A percentile compares a stretch with the other conserved stretches of the same genome.
Evolutionary conservation across 2,329 filamentous ascomycete species (phyloP).

Genomic region (Colletotrichum sp.): DNA sequence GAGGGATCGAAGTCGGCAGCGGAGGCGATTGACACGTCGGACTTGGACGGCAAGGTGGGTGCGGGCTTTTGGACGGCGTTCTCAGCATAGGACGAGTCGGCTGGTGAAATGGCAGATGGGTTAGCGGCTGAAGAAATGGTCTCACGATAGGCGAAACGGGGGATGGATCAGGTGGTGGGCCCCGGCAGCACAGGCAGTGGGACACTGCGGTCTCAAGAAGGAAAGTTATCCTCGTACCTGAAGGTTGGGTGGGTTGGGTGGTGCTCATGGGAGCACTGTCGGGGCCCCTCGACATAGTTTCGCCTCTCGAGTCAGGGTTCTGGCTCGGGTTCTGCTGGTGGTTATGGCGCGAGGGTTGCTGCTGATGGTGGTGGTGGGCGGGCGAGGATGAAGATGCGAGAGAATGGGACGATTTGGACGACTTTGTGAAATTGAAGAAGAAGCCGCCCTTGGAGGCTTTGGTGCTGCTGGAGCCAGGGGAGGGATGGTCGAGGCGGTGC

Average conservation of each 20-base stretch:
- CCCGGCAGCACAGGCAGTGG: constrained; percentile 18
- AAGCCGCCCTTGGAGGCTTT: constrained; percentile 54
- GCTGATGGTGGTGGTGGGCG: constrained; percentile 24
- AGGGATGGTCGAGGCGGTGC: constrained; percentile 27
- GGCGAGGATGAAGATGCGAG: constrained; percentile 27
- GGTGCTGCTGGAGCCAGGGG: constrained; percentile 33
- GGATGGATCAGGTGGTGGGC: constrained; percentile 20
- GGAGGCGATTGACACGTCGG: constrained; percentile 58
- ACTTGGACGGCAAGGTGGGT: constrained; percentile 50
- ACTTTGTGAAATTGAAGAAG: constrained; percentile 56
- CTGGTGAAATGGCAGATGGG: constrained; percentile 19
- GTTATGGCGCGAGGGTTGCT: neutral
- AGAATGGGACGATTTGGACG: constrained; percentile 44
- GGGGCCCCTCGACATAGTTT: constrained; percentile 41
- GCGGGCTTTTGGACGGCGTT: constrained; percentile 42
- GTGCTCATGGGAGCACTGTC: constrained; percentile 31
- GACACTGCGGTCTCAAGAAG: constrained; percentile 18
- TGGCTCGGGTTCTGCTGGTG: constrained; percentile 29
- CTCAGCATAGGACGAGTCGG: constrained; percentile 35
- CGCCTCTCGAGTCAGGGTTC: constrained; percentile 39
- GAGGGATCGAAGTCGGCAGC: constrained; percentile 50
- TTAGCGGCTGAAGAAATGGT: constrained; percentile 18
- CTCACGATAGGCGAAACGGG: constrained; percentile 23
- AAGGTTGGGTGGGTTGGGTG: constrained; percentile 16
- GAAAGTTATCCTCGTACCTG: constrained; percentile 25